Base-by-base conservation (phyloP, 192 early-diverging fungal species). In the Entomortierella parvispora region DNA sequence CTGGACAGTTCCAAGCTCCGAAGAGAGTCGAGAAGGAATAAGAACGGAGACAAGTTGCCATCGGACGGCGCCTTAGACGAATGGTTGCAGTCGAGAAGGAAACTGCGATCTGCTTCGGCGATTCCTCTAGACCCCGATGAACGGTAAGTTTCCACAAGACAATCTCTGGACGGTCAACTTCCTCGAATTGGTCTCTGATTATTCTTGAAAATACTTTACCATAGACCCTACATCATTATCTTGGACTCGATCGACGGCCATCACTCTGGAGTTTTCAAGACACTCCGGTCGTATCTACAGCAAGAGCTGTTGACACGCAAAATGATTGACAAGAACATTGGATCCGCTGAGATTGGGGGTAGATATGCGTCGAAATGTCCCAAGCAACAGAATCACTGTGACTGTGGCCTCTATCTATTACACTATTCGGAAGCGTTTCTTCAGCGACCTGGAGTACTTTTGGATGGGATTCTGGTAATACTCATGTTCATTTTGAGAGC, bases 401-500 rank as follows among this genome's bases (percentile, higher is more conserved):
- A 97, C 74, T 97, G 95, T 67, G 95, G 95, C n/a, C 81, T 97
- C 17, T 95, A 87, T 80, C 47, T 97, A n/a, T 71, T 94, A 9
- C 87, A 95, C 61, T 93, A 92, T 62, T 85, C 93, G 4, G 92
- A 95, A 54, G 62, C 82, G 33, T 90, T 97, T 58, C 60, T 94
- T 2, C 56, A 45, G 23, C 25, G 59, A 48, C 90, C 90, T 3
- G 57, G 51, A 2, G 34, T 50, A 11, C 59, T 81, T 55, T 49
- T 87, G 17, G 42, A 82, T 17, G 58, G 43, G 17, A 84, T 88
- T 22, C 69, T 86, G 29, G 86, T 88, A 67, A 29, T 31, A 2
- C 51, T 18, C n/a, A 34, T 48, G 26, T 33, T 25, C 15, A 53
- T 12, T 31, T 17, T 12, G 1, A 28, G 9, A 3, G 18, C 22